Base-by-base conservation (phyloP, 2,329 filamentous ascomycete species). In the Harringtonia lauricola region DNA sequence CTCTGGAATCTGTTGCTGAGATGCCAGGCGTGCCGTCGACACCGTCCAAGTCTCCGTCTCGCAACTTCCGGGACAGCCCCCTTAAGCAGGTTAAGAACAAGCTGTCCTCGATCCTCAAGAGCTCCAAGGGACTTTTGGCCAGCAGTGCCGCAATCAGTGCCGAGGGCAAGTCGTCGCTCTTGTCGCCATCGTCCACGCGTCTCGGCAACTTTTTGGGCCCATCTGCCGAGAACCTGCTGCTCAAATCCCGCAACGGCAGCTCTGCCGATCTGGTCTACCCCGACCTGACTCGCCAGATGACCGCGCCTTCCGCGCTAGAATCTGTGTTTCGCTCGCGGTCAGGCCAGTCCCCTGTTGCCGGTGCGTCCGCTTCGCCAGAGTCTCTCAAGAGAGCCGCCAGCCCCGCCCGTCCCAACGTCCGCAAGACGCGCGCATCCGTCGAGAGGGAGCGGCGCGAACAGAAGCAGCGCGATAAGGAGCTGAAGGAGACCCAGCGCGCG, bases 61-160 rank as follows among this genome's bases (percentile, higher is more conserved):
- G 75, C 43, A 65, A 59, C 39, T 68, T 76, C 53, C 69, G 72
- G 8, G 88, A 94, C 52, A 90, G 83, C 46, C 87, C 87, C 6
- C 63, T 95, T 47, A 95, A 89, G 61, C 87, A 92, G 41, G 89
- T 92, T 24, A 96, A 95, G 65, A 86, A 85, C 56, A 94, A 88
- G 59, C 70, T 96, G 39, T 94, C 90, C 38, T 94, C 89, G 10
- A 88, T 95, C 47, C 70, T 95, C 54, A 89, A 88, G 62, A 85
- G 82, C 44, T 92, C 89, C 4, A 90, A 85, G 60, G 86, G 83
- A 14, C 75, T 95, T 39, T 81, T 95, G 49, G 86, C 83, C 17
- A 94, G 84, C 52, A 90, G 77, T 52, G 77, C 76, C 3, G 75
- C 71, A 15, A 64, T 76, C 31, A 81, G 76, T 52, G 76, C 76